phyloP scores from a whole-genome alignment of 2,329 filamentous ascomycete genomes.

The Penicillium sp. region DNA sequence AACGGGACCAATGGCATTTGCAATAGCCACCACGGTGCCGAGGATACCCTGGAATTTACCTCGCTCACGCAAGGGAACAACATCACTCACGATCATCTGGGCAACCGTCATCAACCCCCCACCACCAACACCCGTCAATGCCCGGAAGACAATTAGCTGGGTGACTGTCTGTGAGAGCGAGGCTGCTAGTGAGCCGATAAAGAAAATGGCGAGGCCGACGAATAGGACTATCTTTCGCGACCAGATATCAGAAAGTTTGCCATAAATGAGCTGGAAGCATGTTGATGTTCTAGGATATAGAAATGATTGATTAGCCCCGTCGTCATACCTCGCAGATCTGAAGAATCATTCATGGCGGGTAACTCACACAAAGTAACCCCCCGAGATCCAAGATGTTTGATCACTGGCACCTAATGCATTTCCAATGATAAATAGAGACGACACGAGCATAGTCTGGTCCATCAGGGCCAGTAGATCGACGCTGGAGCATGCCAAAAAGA shows the following conservation, averaged over 20 bases:
- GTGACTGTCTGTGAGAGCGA: slow-evolving; percentile 62
- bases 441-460: slow-evolving; percentile 64
- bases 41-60: slow-evolving; percentile 65
- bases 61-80: slow-evolving; percentile 63
- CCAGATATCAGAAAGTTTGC: slow-evolving; percentile 65
- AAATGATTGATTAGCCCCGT: not conserved
- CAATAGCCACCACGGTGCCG: slow-evolving; percentile 60
- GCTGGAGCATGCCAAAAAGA: slow-evolving; percentile 63
- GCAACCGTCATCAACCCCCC: slow-evolving; percentile 65
- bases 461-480: slow-evolving; percentile 63
- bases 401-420: slow-evolving; percentile 57
- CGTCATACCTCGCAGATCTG: not conserved
- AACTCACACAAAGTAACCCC: slow-evolving; percentile 63
- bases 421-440: slow-evolving; percentile 62
- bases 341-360: not conserved
- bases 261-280: slow-evolving; percentile 69
- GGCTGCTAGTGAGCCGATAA: slow-evolving; percentile 64
- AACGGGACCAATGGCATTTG: slow-evolving; percentile 62
- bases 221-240: slow-evolving; percentile 65
- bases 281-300: slow-evolving; percentile 67
- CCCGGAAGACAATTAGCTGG: slow-evolving; percentile 67
- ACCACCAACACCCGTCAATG: slow-evolving; percentile 64
- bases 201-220: slow-evolving; percentile 59
- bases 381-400: slow-evolving; percentile 62
- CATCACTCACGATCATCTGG: slow-evolving; percentile 68